phyloP scores from a whole-genome alignment of 2,329 filamentous ascomycete genomes.

The Talaromyces sp. region DNA sequence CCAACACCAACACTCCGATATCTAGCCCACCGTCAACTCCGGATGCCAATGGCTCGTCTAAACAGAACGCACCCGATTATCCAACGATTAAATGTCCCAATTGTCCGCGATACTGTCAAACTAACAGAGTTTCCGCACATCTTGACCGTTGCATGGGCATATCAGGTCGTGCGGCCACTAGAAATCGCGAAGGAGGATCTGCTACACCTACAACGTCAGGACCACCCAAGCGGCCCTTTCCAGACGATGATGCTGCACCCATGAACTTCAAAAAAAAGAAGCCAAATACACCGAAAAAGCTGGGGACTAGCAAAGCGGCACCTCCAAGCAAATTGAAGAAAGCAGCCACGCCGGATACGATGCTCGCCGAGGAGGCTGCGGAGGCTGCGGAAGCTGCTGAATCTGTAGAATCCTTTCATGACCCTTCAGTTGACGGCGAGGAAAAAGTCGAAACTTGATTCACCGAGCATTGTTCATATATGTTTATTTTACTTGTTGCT shows the following conservation, averaged over 20 bases:
- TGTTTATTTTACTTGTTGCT: slow-evolving; percentile 11
- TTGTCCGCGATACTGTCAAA: slow-evolving; percentile 59
- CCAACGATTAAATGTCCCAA: slow-evolving; percentile 53
- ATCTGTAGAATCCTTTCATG: slow-evolving; percentile 13
- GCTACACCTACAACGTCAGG: slow-evolving; percentile 16
- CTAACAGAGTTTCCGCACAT: slow-evolving; percentile 59
- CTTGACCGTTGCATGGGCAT: slow-evolving; percentile 59
- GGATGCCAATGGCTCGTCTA: slow-evolving; percentile 28
- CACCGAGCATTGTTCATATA: not conserved
- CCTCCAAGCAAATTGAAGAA: slow-evolving; percentile 41
- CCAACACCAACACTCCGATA: slow-evolving; percentile 31
- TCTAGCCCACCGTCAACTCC: slow-evolving; percentile 36
- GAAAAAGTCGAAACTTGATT: slow-evolving; percentile 35
- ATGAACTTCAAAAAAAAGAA: slow-evolving; percentile 50
- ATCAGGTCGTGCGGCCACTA: slow-evolving; percentile 49
- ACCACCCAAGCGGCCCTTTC: slow-evolving; percentile 36
- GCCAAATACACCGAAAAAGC: slow-evolving; percentile 36
- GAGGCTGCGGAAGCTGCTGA: slow-evolving; percentile 20
- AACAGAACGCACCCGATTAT: slow-evolving; percentile 32
- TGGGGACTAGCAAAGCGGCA: slow-evolving; percentile 36
- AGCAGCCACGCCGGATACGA: slow-evolving; percentile 37
- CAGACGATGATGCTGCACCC: slow-evolving; percentile 43
- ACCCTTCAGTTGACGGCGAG: slow-evolving; percentile 23
- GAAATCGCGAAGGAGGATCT: slow-evolving; percentile 39
- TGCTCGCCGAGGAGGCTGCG: slow-evolving; percentile 27